Evolutionary conservation across 202 grass and related monocot genomes (phyloP).

Genomic region (Setaria viridis): DNA sequence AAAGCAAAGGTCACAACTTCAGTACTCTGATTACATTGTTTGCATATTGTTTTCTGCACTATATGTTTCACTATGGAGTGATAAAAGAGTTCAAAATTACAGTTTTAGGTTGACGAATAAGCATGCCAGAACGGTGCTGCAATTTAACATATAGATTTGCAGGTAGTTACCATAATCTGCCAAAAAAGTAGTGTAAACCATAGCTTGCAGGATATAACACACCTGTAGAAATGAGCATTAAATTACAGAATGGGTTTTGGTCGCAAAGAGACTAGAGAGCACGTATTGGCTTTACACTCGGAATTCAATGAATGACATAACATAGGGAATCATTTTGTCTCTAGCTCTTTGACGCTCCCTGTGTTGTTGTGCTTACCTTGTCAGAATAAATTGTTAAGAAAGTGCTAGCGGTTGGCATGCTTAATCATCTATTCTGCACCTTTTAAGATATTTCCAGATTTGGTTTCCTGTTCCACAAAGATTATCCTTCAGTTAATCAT

Average conservation of each 20-base stretch:
- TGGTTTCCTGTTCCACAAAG: neutral
- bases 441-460: neutral
- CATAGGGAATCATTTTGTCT: neutral
- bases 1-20: slow-evolving; percentile 44
- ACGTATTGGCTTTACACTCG: neutral
- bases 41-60: neutral
- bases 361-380: neutral
- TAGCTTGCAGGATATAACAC: neutral
- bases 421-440: neutral
- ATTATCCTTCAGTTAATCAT: neutral
- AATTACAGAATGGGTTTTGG: neutral
- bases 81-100: neutral
- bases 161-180: neutral
- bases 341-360: neutral
- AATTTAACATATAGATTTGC: neutral
- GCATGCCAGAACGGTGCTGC: neutral
- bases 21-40: neutral
- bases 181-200: neutral
- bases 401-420: neutral
- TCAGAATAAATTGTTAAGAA: neutral
- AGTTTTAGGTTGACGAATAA: neutral
- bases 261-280: neutral
- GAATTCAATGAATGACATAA: neutral
- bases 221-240: neutral
- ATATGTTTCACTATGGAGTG: neutral